A percentile compares a stretch with the other conserved stretches of the same genome.
Evolutionary conservation across 176 grass and related monocot genomes (phyloP).

Genomic region (Cenchrus fungigraminus): DNA sequence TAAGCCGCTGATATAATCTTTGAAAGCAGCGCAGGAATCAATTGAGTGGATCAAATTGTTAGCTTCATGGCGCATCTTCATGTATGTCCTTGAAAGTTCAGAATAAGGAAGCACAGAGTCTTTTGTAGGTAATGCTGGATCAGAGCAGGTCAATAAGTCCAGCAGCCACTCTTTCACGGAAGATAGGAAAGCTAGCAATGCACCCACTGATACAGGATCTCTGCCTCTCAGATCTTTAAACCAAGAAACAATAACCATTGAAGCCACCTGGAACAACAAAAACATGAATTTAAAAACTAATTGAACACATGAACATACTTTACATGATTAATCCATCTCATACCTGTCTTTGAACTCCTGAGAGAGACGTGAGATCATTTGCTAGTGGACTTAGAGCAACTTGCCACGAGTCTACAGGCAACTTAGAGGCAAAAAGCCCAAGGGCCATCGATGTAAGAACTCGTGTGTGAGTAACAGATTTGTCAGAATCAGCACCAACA

Average conservation of each 20-base stretch:
- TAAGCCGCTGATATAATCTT: slow-evolving; percentile 59
- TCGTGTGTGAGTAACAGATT: slow-evolving; percentile 91
- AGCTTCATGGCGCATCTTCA: slow-evolving; percentile 87
- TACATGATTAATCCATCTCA: slow-evolving; percentile 15
- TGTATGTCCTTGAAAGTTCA: slow-evolving; percentile 93
- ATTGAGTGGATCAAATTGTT: slow-evolving; percentile 58
- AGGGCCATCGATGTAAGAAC: slow-evolving; percentile 87
- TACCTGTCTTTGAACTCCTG: slow-evolving; percentile 98
- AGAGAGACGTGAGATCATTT: slow-evolving; percentile 70
- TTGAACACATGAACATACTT: slow-evolving; percentile 23
- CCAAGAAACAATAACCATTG: slow-evolving; percentile 95
- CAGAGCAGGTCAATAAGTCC: slow-evolving; percentile 85
- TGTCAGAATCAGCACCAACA: slow-evolving; percentile 86
- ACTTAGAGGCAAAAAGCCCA: slow-evolving; percentile 88
- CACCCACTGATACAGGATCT: slow-evolving; percentile 46
- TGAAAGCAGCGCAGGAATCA: slow-evolving; percentile 66
- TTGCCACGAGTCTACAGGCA: slow-evolving; percentile 73
- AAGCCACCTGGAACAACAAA: slow-evolving; percentile 59
- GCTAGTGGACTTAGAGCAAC: slow-evolving; percentile 74
- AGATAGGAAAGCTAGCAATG: slow-evolving; percentile 66
- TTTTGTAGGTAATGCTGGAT: slow-evolving; percentile 94
- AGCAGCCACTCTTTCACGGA: slow-evolving; percentile 78
- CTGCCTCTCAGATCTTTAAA: slow-evolving; percentile 82
- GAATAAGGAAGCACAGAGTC: slow-evolving; percentile 74
- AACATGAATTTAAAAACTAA: slow-evolving; percentile 26